These are phyloP conservation scores for Xylariaceae sp. DNA, from an alignment of 2,329 filamentous ascomycete genomes.

Conservation along the genomic window DNA sequence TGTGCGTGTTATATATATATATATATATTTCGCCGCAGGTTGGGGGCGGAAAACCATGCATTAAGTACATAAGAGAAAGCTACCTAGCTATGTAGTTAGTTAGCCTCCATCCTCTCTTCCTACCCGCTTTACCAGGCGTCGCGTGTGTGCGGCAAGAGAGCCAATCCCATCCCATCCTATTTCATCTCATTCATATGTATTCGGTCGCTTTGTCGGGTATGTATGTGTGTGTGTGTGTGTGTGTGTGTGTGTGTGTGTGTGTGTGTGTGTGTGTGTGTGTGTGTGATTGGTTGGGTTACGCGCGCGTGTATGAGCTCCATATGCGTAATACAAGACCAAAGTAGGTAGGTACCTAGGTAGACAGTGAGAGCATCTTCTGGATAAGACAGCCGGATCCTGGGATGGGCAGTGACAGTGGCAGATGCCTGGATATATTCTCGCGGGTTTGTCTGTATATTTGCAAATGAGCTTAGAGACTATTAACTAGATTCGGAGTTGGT, in stretches of 20 bases:
- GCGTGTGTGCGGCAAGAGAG: background rate
- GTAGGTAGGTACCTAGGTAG: too few species aligned
- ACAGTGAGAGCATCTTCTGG: too few species aligned
- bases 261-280: background rate
- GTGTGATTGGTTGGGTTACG: background rate
- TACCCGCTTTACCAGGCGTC: background rate
- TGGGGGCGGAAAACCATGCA: too few species aligned
- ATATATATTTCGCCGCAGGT: background rate
- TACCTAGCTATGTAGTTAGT: background rate
- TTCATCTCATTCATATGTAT: too few species aligned
- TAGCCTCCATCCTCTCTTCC: background rate
- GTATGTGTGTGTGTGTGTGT: background rate
- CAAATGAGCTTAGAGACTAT: too few species aligned
- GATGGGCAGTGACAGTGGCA: too few species aligned
- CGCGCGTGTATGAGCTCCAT: background rate
- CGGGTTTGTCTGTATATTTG: too few species aligned
- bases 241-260: background rate
- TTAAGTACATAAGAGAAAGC: background rate
- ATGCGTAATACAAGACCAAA: background rate
- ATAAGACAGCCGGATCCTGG: too few species aligned
- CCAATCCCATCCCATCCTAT: too few species aligned
- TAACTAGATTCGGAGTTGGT: too few species aligned
- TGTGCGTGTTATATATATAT: background rate
- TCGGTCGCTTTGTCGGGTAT: background rate
- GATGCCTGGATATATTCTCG: too few species aligned